phyloP scores from a whole-genome alignment of 768 basidiomycete genomes.

The Cantharellus cinnabarinus region DNA sequence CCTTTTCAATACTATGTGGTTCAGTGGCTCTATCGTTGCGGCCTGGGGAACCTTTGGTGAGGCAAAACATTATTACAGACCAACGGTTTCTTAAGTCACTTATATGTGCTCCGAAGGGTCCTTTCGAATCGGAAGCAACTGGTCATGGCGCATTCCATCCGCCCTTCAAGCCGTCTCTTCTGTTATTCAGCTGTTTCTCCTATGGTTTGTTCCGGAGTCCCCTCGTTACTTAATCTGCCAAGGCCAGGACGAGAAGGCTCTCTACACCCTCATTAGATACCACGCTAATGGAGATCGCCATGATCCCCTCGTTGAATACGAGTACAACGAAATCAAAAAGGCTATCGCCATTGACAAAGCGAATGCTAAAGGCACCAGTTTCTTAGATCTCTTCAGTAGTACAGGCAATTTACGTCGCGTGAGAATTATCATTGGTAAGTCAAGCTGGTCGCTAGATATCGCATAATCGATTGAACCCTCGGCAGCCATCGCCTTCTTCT shows the following conservation, averaged over 20 bases:
- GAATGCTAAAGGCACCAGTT: conserved; percentile 40
- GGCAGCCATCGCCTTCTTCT: conserved; percentile 46
- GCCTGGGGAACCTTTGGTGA: conserved; percentile 32
- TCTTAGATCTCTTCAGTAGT: conserved; percentile 44
- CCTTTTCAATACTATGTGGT: conserved; percentile 71
- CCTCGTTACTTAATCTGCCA: conserved; percentile 56
- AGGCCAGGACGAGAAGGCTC: conserved; percentile 48
- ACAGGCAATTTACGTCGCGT: conserved; percentile 52
- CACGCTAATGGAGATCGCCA: conserved; percentile 21
- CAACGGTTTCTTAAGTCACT: conserved; percentile 41
- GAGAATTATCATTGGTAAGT: too few species aligned
- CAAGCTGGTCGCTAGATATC: conserved; percentile 29
- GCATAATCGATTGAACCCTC: conserved; percentile 15
- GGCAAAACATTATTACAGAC: conserved; percentile 58
- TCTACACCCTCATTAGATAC: conserved; percentile 36
- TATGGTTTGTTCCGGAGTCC: conserved; percentile 61
- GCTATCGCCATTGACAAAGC: conserved; percentile 36
- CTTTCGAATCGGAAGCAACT: conserved; percentile 31
- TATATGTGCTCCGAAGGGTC: conserved; percentile 45
- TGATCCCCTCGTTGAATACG: conserved; percentile 24
- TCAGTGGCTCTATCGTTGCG: conserved; percentile 44
- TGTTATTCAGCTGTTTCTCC: conserved; percentile 38
- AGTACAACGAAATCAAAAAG: conserved; percentile 64
- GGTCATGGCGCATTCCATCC: too few species aligned
- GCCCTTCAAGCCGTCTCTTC: conserved; percentile 48